Base-by-base conservation (phyloP, 176 grass and related monocot genomes). In the Oryza brachyantha region DNA sequence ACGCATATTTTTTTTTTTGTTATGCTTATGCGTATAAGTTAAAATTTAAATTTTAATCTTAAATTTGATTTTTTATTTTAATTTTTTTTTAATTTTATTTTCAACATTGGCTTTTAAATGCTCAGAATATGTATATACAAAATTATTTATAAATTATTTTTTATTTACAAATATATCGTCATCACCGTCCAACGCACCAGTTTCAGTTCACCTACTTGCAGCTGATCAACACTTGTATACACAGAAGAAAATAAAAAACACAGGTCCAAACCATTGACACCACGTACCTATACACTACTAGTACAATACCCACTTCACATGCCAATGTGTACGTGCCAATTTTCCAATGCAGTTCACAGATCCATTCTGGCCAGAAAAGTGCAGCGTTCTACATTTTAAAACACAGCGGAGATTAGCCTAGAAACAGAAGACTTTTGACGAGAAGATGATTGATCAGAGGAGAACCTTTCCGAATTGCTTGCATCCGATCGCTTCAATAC, bases 351-450 rank as follows among this genome's bases (percentile, higher is more conserved):
- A 22, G 21, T 22, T 7, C 22, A 22, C 52, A 55, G 52, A n/a
- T 55, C 52, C 22, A 22, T 55, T 55, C 52, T 50, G 52, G 52
- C 21, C 17, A 50, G 46, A 50, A 55, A 55, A 55, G 1, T 7
- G 46, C 46, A 52, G 17, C 5, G 7, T 32, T 27, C 7, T 29
- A 62, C 58, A 29, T 71, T 81, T 58, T 45, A 52, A 52, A 52
- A 21, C 21, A 21, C 46, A 21, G 52, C 5, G 7, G 48, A 61
- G 16, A 55, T 25, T 79, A 13, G 25, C 59, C 75, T 43, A 67
- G 64, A 70, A 81, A 64, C 42, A 5, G 41, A 38, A 38, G 68
- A 79, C 68, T 88, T 88, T 83, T 68, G 79, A 79, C 68, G 48
- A 41, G 35, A 32, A 41, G 10, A 41, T 3, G 1, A 41, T n/a